Percentiles rank a stretch among this genome's conserved stretches.
Evolutionary conservation across 805 yeast genomes (phyloP).

Genomic region (Starmerella bombi): DNA sequence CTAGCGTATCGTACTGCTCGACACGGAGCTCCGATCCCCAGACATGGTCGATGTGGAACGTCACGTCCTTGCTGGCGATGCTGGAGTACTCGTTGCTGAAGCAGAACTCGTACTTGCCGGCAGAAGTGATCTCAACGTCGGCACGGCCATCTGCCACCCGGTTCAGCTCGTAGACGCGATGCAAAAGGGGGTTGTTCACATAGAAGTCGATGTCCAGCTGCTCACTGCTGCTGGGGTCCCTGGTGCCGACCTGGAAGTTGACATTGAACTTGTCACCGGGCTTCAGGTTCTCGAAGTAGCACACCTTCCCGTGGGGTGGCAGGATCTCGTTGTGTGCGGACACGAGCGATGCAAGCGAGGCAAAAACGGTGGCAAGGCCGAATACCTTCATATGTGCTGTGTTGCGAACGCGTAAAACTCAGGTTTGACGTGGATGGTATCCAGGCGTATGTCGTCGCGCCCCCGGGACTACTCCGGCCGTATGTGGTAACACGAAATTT

Average conservation of each 20-base stretch:
- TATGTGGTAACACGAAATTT: too few species aligned
- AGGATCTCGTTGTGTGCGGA: slow-evolving; percentile 69
- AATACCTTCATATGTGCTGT: slow-evolving; percentile 7
- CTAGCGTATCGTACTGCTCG: slow-evolving; percentile 70
- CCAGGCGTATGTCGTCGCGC: too few species aligned
- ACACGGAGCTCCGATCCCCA: slow-evolving; percentile 56
- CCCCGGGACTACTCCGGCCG: too few species aligned
- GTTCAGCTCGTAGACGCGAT: slow-evolving; percentile 35
- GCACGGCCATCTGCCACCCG: slow-evolving; percentile 73
- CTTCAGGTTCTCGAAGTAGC: slow-evolving; percentile 75
- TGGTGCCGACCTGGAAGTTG: slow-evolving; percentile 84
- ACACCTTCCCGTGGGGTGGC: slow-evolving; percentile 72
- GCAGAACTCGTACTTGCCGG: slow-evolving; percentile 77
- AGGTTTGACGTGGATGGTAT: too few species aligned
- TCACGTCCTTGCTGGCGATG: slow-evolving; percentile 70
- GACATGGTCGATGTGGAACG: slow-evolving; percentile 90
- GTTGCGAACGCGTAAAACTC: too few species aligned
- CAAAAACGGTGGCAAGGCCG: slow-evolving; percentile 9
- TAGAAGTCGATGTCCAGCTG: slow-evolving; percentile 46
- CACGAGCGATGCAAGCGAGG: slow-evolving; percentile 11
- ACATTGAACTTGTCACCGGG: slow-evolving; percentile 76
- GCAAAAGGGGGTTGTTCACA: slow-evolving; percentile 36
- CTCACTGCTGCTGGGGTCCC: slow-evolving; percentile 37
- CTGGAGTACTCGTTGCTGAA: slow-evolving; percentile 75
- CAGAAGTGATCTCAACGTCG: slow-evolving; percentile 45